These are phyloP conservation scores for Fusarium pseudocircinatum DNA, from an alignment of 2,329 filamentous ascomycete genomes.

Conservation along the genomic window DNA sequence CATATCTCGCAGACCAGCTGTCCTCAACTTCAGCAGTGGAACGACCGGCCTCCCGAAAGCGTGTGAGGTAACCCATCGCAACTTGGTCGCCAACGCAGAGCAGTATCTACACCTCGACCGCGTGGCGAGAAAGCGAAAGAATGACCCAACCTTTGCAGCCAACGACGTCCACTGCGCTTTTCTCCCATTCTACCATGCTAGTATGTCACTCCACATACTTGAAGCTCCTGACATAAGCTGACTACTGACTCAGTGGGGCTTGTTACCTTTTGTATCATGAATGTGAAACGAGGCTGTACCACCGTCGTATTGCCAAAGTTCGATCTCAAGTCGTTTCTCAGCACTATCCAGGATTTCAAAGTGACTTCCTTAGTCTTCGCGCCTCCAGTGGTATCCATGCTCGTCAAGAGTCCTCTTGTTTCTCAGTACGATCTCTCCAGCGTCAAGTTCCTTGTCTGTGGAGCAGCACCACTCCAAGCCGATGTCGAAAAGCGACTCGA, in stretches of 20 bases:
- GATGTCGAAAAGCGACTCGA: not conserved
- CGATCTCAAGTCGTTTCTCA: not conserved
- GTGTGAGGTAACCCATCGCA: not conserved
- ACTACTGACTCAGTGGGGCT: not conserved
- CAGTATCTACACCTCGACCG: conserved; percentile 2
- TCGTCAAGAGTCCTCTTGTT: not conserved
- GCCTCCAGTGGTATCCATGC: conserved; percentile 1
- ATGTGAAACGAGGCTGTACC: not conserved
- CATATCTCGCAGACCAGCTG: not conserved
- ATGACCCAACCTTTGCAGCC: not conserved
- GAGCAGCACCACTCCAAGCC: not conserved
- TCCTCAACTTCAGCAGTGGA: conserved; percentile 13
- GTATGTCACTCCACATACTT: not conserved
- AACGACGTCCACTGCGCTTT: not conserved
- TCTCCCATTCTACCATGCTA: conserved; percentile 9
- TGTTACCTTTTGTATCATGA: not conserved
- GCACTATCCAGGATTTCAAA: not conserved
- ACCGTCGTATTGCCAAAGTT: conserved; percentile 2
- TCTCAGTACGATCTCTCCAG: not conserved
- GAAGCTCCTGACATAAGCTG: not conserved
- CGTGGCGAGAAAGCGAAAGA: not conserved
- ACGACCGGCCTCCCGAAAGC: conserved; percentile 2
- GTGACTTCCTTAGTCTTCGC: not conserved
- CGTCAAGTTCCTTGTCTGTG: not conserved
- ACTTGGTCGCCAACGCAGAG: conserved; percentile 15